These are phyloP conservation scores for Colletotrichum falcatum DNA, from an alignment of 2,329 filamentous ascomycete species.

Conservation along the genomic window DNA sequence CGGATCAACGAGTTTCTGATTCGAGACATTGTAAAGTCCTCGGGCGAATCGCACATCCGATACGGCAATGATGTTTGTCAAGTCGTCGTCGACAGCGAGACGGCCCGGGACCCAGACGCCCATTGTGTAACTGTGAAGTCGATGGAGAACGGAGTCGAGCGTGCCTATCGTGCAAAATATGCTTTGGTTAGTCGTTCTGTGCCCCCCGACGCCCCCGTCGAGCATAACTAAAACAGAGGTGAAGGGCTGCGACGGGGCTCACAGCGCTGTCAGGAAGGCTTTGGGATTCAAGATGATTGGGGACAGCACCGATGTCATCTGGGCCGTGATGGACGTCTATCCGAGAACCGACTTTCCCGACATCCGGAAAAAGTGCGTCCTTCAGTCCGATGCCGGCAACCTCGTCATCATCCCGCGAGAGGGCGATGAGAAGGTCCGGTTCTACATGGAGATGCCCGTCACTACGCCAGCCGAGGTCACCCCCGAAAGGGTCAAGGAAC, in stretches of 20 bases:
- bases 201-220: neutral
- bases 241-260: conserved; percentile 59
- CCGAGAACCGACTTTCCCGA: conserved; percentile 71
- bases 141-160: conserved; percentile 54
- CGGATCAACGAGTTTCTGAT: conserved; percentile 64
- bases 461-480: conserved; percentile 61
- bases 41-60: conserved; percentile 58
- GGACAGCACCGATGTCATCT: conserved; percentile 67
- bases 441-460: conserved; percentile 74
- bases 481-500: conserved; percentile 63
- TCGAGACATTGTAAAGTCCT: conserved; percentile 58
- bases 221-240: neutral
- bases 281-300: conserved; percentile 70
- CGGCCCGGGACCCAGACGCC: conserved; percentile 50
- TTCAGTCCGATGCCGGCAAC: conserved; percentile 60
- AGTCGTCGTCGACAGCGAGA: conserved; percentile 60
- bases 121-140: conserved; percentile 55
- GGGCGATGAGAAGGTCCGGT: conserved; percentile 67
- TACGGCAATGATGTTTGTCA: conserved; percentile 65
- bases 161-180: conserved; percentile 27
- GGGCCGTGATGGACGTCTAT: conserved; percentile 69
- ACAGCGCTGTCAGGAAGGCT: conserved; percentile 62
- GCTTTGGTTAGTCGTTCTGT: conserved; percentile 6
- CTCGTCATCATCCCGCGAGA: conserved; percentile 82
- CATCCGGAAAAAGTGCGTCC: conserved; percentile 66